Evolutionary conservation across 2,329 filamentous ascomycete species (phyloP).

Genomic region (Aphanoascus verrucosus): DNA sequence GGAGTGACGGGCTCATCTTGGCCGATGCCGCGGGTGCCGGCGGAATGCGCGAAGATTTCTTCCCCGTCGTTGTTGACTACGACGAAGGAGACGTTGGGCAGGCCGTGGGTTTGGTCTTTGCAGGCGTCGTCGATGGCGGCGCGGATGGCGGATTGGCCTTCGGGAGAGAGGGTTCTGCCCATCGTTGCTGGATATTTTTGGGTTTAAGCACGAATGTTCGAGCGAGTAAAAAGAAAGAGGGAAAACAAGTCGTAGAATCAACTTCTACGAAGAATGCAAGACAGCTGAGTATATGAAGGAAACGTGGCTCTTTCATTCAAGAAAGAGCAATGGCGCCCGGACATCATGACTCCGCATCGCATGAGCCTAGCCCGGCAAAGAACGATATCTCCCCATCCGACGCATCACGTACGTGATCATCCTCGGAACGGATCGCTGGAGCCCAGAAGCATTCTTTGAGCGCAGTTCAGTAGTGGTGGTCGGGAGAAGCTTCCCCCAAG

Average conservation of each 20-base stretch:
- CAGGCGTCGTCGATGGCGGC: constrained; percentile 12
- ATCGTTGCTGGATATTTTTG: not conserved
- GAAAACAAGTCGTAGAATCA: not conserved
- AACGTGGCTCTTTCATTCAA: too few relatives aligned
- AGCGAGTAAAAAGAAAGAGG: not conserved
- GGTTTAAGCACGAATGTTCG: not conserved
- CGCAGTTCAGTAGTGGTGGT: too few relatives aligned
- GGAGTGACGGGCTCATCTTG: constrained; percentile 45
- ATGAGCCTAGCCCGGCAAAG: too few relatives aligned
- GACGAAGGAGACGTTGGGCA: constrained; percentile 40
- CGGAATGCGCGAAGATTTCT: constrained; percentile 40
- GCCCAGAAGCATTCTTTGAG: too few relatives aligned
- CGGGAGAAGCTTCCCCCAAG: too few relatives aligned
- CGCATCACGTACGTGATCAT: too few relatives aligned
- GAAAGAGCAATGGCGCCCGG: too few relatives aligned
- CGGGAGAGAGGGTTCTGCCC: constrained; percentile 11
- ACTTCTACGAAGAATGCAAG: too few relatives aligned
- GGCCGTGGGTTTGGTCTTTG: constrained; percentile 29
- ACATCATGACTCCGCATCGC: too few relatives aligned
- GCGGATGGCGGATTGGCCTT: constrained; percentile 7
- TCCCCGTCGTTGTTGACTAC: constrained; percentile 41
- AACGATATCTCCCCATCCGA: too few relatives aligned
- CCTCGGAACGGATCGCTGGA: too few relatives aligned
- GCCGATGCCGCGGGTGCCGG: constrained; percentile 39
- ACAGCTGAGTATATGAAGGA: too few relatives aligned